These are phyloP conservation scores for Cairneyella variabilis DNA, from an alignment of 495 filamentous ascomycete genomes.

Conservation along the genomic window DNA sequence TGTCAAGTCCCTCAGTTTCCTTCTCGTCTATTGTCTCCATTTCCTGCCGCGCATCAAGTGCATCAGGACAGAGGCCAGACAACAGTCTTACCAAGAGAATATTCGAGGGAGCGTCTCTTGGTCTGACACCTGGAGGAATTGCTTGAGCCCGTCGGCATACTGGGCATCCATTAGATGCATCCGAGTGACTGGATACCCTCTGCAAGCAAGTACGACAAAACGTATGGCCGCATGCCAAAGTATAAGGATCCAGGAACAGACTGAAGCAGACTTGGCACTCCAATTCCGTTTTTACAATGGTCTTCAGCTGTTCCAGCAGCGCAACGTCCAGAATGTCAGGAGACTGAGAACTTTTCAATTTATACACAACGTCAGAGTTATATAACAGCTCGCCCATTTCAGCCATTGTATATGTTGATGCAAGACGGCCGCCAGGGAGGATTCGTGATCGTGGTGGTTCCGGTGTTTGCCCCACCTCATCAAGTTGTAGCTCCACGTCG, in stretches of 20 bases:
- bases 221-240: constrained; percentile 83
- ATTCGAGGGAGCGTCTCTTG: constrained; percentile 55
- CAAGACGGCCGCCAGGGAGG: constrained; percentile 51
- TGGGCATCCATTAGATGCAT: constrained; percentile 73
- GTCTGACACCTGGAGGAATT: constrained; percentile 51
- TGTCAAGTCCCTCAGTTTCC: constrained; percentile 48
- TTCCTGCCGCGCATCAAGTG: constrained; percentile 52
- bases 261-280: constrained; percentile 88
- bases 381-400: constrained; percentile 49
- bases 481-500: constrained; percentile 30
- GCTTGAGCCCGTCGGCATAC: constrained; percentile 67
- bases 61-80: constrained; percentile 60
- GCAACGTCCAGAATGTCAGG: constrained; percentile 41
- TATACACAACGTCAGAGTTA: constrained; percentile 44
- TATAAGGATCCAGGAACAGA: constrained; percentile 74
- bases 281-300: constrained; percentile 60
- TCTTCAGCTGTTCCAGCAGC: constrained; percentile 53
- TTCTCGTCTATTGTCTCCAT: constrained; percentile 46
- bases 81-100: constrained; percentile 55
- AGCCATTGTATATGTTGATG: constrained; percentile 56
- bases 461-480: constrained; percentile 39
- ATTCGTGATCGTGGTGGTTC: constrained; percentile 36
- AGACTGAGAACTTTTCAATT: constrained; percentile 34
- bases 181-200: constrained; percentile 69
- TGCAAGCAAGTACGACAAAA: constrained; percentile 79